Evolutionary conservation across 305 asterid genomes (phyloP).

Genomic region (Fraxinus latifolia): DNA sequence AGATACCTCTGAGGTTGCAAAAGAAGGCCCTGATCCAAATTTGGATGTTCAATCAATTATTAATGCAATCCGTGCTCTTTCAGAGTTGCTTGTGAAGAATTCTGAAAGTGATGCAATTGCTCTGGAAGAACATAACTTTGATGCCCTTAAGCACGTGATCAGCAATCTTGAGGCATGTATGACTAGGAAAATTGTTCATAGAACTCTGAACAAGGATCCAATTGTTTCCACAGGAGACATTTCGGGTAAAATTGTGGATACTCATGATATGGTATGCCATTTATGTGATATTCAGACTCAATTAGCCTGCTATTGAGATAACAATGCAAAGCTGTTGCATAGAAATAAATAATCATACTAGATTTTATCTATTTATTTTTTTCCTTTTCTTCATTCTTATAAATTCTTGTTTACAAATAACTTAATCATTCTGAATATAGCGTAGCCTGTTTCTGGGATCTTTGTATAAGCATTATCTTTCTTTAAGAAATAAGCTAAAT

Average conservation of each 20-base stretch:
- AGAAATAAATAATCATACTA: slow-evolving; percentile 7
- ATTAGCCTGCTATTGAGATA: neutral
- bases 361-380: neutral
- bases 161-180: slow-evolving; percentile 52
- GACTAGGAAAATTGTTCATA: slow-evolving; percentile 35
- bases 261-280: slow-evolving; percentile 45
- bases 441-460: neutral
- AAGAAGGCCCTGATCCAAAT: slow-evolving; percentile 30
- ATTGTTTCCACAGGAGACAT: slow-evolving; percentile 30
- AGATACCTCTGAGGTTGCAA: slow-evolving; percentile 36
- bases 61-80: slow-evolving; percentile 51
- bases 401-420: slow-evolving; percentile 1
- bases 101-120: slow-evolving; percentile 35
- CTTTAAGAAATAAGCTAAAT: neutral
- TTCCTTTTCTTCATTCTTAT: neutral
- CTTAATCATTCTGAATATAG: neutral
- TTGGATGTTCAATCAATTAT: slow-evolving; percentile 48
- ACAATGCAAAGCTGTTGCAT: neutral
- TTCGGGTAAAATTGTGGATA: slow-evolving; percentile 34
- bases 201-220: slow-evolving; percentile 26
- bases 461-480: slow-evolving; percentile 1
- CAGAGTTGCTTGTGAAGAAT: slow-evolving; percentile 56
- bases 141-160: slow-evolving; percentile 44
- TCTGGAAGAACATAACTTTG: slow-evolving; percentile 48
- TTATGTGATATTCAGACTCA: neutral